These are phyloP conservation scores for Symbiodinium pilosum DNA, from an alignment of 73 alveolate genomes.

Conservation along the genomic window DNA sequence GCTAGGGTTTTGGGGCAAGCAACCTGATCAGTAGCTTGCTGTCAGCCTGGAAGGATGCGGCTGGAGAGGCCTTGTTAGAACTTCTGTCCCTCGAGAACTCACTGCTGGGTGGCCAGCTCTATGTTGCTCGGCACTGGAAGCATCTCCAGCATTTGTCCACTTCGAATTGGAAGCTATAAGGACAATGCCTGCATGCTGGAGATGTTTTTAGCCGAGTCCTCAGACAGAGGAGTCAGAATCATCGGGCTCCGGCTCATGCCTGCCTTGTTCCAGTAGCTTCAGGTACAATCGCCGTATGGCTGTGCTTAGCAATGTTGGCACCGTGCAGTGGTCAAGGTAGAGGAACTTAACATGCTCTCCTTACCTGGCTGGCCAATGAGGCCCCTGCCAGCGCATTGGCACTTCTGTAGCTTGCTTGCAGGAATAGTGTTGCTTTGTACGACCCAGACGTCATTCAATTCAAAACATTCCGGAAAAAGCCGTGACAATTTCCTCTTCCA, in stretches of 20 bases:
- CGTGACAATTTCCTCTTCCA: neutral
- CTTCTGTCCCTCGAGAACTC: constrained; percentile 12
- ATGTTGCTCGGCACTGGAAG: neutral
- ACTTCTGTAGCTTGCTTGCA: neutral
- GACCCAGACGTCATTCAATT: neutral
- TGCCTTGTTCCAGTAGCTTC: too few species aligned
- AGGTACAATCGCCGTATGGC: too few species aligned
- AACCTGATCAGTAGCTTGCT: neutral
- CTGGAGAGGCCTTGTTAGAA: neutral
- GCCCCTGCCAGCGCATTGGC: neutral
- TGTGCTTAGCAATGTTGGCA: too few species aligned
- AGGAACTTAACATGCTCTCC: neutral
- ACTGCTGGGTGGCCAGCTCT: neutral
- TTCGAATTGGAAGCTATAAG: neutral
- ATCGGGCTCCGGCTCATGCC: too few species aligned
- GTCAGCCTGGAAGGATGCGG: neutral
- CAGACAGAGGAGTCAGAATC: neutral
- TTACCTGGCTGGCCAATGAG: neutral
- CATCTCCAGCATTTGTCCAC: too few species aligned
- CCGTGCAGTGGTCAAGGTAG: too few species aligned
- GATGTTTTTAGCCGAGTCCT: neutral
- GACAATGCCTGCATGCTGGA: neutral
- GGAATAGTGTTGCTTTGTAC: neutral
- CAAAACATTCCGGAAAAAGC: too few species aligned
- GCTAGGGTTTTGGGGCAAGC: neutral